Evolutionary conservation across 805 yeast genomes (phyloP).

Genomic region (Lachancea lanzarotensis): DNA sequence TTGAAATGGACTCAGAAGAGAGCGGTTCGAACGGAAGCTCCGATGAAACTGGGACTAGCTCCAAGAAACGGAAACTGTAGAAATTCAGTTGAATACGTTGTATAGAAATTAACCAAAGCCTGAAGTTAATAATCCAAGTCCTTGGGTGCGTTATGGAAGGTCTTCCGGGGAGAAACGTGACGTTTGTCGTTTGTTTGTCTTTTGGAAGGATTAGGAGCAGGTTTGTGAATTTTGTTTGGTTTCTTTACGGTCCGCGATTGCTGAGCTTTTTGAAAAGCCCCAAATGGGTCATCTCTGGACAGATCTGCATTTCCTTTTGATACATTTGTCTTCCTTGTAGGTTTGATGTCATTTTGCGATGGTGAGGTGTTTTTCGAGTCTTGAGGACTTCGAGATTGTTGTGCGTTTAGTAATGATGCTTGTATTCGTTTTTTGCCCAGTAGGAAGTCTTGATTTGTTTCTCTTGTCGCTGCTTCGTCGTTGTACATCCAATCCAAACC

Average conservation of each 20-base stretch:
- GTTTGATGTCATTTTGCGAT: neutral
- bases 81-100: neutral
- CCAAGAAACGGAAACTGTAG: constrained; percentile 11
- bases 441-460: constrained; percentile 18
- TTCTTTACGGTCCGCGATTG: neutral
- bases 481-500: constrained; percentile 87
- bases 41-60: constrained; percentile 20
- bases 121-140: neutral
- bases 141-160: neutral
- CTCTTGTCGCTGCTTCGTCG: constrained; percentile 30
- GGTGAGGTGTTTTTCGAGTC: neutral
- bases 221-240: neutral
- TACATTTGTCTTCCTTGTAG: neutral
- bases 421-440: constrained; percentile 21
- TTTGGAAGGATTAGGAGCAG: neutral
- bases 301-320: neutral
- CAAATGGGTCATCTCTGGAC: constrained; percentile 2
- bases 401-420: neutral
- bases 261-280: constrained; percentile 1
- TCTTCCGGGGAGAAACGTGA: too few relatives aligned
- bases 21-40: constrained; percentile 37
- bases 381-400: neutral
- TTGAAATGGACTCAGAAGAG: constrained; percentile 34
- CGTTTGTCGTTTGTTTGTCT: neutral
- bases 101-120: too few relatives aligned